Evolutionary conservation across 2,329 filamentous ascomycete species (phyloP), one percentile per base, ranked within the genome.

Genomic region (Beauveria medogensis): DNA sequence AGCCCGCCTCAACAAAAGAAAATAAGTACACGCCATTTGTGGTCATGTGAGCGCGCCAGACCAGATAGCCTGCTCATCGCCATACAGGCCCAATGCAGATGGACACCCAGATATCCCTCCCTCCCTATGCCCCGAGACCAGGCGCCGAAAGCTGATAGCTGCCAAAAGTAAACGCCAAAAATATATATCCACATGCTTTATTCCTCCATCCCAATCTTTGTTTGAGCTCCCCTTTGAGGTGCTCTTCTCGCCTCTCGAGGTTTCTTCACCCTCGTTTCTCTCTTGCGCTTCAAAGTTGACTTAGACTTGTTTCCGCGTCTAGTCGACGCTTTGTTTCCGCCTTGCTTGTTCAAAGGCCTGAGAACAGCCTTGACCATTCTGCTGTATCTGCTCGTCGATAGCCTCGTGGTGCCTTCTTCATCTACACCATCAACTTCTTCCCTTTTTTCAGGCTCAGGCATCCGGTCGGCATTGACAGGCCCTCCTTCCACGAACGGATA

Each of bases 101-200:
- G n/a, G 24, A 58, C 46, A 51, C 12, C 24, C 34, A 44, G 37
- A 37, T 22, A n/a, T 20, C 18, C 22, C 16, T 52, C 10, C 22
- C 26, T 56, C 43, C 10, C 54, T 16, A 30, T 47, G 14, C 16
- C 55, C 28, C 16, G 24, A 41, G 30, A 18, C 46, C 34, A 26
- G 37, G 55, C 55, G 55, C 55, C 46, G 12, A 34, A 51, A 51
- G 43, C 44, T 7, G 12, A 51, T 14, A 51, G 10, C 22, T 41
- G 18, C 43, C 24, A 30, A 60, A 22, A 60, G 37, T 48, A 60
- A 56, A 60, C 43, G n/a, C 55, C 46, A 43, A 44, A 51, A 43
- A 40, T 30, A 37, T 37, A 37, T 37, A 37, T 18, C 14, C 34
- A 30, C 34, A 43, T 50, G 44, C 10, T 22, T 40, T 34, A 56